phyloP scores from a whole-genome alignment of 2,329 filamentous ascomycete species.

The Penicillium sp. region DNA sequence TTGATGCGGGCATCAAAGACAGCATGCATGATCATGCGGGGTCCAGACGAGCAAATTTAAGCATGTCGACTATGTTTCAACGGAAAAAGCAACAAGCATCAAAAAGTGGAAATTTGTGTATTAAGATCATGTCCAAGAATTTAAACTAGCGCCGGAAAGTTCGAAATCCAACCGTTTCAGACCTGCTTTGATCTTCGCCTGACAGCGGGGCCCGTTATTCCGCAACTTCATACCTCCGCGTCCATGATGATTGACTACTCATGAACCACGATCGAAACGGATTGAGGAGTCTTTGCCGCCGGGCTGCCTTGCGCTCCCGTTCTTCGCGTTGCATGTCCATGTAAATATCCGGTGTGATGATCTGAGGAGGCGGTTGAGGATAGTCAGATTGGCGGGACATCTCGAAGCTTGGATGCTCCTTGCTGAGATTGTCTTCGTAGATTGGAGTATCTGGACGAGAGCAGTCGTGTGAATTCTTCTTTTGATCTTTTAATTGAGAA shows the following conservation, averaged over 20 bases:
- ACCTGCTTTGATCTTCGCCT: neutral
- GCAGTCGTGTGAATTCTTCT: neutral
- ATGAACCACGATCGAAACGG: conserved; percentile 7
- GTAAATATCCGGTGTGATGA: conserved; percentile 7
- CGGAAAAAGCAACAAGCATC: conserved; percentile 4
- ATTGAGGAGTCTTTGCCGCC: neutral
- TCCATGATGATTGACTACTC: neutral
- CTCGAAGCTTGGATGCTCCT: neutral
- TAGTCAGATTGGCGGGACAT: neutral
- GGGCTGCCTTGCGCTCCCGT: conserved; percentile 4
- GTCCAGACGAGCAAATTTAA: neutral
- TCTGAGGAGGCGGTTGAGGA: conserved; percentile 1
- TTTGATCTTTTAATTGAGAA: neutral
- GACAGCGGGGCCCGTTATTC: neutral
- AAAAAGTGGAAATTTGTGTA: neutral
- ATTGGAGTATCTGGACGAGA: neutral
- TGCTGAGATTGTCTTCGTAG: neutral
- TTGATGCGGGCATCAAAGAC: neutral
- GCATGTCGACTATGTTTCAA: neutral
- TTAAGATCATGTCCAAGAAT: neutral
- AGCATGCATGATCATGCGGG: neutral
- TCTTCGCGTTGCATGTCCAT: conserved; percentile 3
- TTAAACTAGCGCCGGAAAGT: neutral
- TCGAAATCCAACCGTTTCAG: neutral
- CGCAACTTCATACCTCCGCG: conserved; percentile 1